These are phyloP conservation scores for Spiraea crenata DNA, from an alignment of 331 rosid genomes.

Conservation along the genomic window DNA sequence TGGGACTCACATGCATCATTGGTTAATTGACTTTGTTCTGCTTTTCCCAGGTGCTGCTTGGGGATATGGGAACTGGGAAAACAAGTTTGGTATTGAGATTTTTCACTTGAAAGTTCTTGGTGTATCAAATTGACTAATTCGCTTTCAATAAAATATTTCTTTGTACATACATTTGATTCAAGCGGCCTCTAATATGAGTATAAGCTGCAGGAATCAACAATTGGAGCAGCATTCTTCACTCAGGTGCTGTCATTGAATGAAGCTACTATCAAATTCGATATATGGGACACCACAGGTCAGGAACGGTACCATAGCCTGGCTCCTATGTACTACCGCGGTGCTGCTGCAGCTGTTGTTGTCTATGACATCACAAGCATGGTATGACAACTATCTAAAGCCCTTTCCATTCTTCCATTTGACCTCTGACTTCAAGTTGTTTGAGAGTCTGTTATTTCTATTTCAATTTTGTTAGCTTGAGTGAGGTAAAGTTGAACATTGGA, in stretches of 20 bases:
- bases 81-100: slow-evolving; percentile 85
- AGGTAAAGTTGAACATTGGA: too few relatives aligned
- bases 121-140: slow-evolving; percentile 55
- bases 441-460: neutral
- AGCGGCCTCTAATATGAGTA: neutral
- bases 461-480: neutral
- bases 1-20: neutral
- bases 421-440: neutral
- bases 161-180: neutral
- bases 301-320: slow-evolving; percentile 93
- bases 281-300: slow-evolving; percentile 97
- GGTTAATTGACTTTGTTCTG: slow-evolving; percentile 6
- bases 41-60: slow-evolving; percentile 67
- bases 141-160: neutral
- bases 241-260: slow-evolving; percentile 78
- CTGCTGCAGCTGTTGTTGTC: slow-evolving; percentile 82
- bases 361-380: slow-evolving; percentile 86
- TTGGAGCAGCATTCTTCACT: slow-evolving; percentile 90
- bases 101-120: slow-evolving; percentile 80
- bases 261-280: slow-evolving; percentile 78
- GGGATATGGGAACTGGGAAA: slow-evolving; percentile 92
- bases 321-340: slow-evolving; percentile 94
- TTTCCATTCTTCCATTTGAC: neutral
- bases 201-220: slow-evolving; percentile 75
- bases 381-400: neutral